Evolutionary conservation across 495 filamentous ascomycete species (phyloP).

Genomic region (Parmelia sp.): DNA sequence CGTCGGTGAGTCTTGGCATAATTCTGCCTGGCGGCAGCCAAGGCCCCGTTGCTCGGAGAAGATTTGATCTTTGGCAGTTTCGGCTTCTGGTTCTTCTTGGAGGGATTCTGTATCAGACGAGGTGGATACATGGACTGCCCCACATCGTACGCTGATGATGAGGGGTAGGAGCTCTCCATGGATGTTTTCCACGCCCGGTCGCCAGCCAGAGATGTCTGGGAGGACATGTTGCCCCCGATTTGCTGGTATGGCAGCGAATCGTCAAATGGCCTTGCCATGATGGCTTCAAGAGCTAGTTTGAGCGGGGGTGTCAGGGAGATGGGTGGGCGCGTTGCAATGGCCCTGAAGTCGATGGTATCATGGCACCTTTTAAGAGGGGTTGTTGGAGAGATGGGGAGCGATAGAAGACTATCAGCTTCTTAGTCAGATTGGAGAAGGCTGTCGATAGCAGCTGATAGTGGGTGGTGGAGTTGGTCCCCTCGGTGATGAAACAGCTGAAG

Average conservation of each 20-base stretch:
- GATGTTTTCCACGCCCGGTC: slow-evolving; percentile 12
- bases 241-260: slow-evolving; percentile 18
- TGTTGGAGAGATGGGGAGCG: background rate
- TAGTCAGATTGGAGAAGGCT: background rate
- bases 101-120: slow-evolving; percentile 5
- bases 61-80: slow-evolving; percentile 27
- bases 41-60: slow-evolving; percentile 23
- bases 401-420: background rate
- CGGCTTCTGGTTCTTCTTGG: slow-evolving; percentile 9
- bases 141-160: slow-evolving; percentile 11
- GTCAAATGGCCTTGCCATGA: slow-evolving; percentile 23
- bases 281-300: background rate
- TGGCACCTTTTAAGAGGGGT: slow-evolving; percentile 2
- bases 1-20: slow-evolving; percentile 17
- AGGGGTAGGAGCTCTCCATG: background rate
- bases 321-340: slow-evolving; percentile 2
- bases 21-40: slow-evolving; percentile 19
- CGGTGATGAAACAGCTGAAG: background rate
- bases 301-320: background rate
- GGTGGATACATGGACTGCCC: slow-evolving; percentile 11
- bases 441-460: background rate
- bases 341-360: background rate
- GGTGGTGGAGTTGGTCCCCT: background rate
- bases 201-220: slow-evolving; percentile 22
- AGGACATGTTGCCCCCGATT: slow-evolving; percentile 18